A percentile compares a stretch with the other conserved stretches of the same genome.
These are phyloP conservation scores for Boletus rubescentipes DNA, from an alignment of 768 basidiomycete species.

Conservation along the genomic window DNA sequence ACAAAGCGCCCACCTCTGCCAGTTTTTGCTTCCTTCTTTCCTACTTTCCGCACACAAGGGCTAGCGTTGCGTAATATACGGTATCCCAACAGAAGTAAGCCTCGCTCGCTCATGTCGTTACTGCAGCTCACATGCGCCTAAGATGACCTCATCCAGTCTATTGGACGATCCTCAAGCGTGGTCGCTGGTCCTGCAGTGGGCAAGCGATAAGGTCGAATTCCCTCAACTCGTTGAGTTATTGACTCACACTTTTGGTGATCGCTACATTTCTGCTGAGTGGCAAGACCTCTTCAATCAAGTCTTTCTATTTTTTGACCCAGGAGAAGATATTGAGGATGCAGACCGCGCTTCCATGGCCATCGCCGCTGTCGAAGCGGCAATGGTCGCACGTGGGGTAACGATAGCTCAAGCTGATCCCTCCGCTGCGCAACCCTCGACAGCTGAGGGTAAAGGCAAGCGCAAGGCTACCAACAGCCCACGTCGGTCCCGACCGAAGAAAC, in stretches of 20 bases:
- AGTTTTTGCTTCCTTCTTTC: not conserved
- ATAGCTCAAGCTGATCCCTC: not conserved
- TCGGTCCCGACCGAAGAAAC: not conserved
- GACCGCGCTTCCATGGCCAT: not conserved
- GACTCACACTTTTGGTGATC: not conserved
- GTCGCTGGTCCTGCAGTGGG: not conserved
- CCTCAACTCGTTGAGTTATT: not conserved
- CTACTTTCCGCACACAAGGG: not conserved
- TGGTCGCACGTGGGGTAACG: not conserved
- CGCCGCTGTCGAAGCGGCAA: not conserved
- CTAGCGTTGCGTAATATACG: too few species aligned
- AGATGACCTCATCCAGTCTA: not conserved
- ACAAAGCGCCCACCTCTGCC: not conserved
- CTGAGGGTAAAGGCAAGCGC: not conserved
- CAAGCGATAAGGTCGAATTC: not conserved
- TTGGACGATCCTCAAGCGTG: not conserved
- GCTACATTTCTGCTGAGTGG: not conserved
- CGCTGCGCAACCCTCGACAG: not conserved
- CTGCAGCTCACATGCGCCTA: not conserved
- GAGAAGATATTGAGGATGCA: not conserved
- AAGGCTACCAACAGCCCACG: not conserved
- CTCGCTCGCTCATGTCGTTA: too few species aligned
- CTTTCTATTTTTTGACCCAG: not conserved
- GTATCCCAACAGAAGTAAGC: too few species aligned
- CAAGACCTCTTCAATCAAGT: not conserved